Percentiles rank a stretch among this genome's conserved stretches.
phyloP scores from a whole-genome alignment of 2,329 filamentous ascomycete genomes.

The Penicillium sp. region DNA sequence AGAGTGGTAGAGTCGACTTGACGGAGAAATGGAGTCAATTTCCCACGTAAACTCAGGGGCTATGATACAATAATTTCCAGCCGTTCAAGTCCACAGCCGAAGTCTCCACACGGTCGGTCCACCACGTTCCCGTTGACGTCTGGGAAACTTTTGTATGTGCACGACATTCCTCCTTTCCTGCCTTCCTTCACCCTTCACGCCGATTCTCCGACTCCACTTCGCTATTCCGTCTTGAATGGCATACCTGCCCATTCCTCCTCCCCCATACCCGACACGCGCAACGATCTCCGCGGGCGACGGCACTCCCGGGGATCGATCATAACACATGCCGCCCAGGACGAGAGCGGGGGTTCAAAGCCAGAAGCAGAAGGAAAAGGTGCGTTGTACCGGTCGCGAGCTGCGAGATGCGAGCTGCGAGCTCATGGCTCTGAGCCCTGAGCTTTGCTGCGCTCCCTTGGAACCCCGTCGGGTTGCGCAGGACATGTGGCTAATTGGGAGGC shows the following conservation, averaged over 20 bases:
- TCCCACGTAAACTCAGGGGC: slow-evolving; percentile 10
- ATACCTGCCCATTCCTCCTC: slow-evolving; percentile 11
- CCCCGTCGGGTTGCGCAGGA: not conserved
- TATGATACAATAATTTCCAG: slow-evolving; percentile 14
- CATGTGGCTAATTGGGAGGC: slow-evolving; percentile 14
- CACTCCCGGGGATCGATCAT: slow-evolving; percentile 28
- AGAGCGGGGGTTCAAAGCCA: slow-evolving; percentile 57
- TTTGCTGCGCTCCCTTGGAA: not conserved
- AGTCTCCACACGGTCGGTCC: slow-evolving; percentile 18
- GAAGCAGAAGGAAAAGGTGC: slow-evolving; percentile 59
- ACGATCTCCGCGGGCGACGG: slow-evolving; percentile 22
- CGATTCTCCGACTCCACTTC: slow-evolving; percentile 1
- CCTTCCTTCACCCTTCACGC: slow-evolving; percentile 1
- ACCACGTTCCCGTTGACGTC: slow-evolving; percentile 26
- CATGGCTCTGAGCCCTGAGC: not conserved
- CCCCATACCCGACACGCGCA: slow-evolving; percentile 17
- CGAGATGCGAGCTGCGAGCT: not conserved
- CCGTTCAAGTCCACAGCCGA: slow-evolving; percentile 16
- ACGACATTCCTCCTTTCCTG: slow-evolving; percentile 7
- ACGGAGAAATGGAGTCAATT: slow-evolving; percentile 9
- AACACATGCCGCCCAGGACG: slow-evolving; percentile 46
- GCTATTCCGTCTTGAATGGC: slow-evolving; percentile 21
- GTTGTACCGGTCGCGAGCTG: slow-evolving; percentile 10
- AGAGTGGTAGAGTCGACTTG: not conserved
- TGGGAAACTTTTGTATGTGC: slow-evolving; percentile 13